Base-by-base conservation (phyloP, 2,329 filamentous ascomycete genomes). In the Paracamarosporium sp. region DNA sequence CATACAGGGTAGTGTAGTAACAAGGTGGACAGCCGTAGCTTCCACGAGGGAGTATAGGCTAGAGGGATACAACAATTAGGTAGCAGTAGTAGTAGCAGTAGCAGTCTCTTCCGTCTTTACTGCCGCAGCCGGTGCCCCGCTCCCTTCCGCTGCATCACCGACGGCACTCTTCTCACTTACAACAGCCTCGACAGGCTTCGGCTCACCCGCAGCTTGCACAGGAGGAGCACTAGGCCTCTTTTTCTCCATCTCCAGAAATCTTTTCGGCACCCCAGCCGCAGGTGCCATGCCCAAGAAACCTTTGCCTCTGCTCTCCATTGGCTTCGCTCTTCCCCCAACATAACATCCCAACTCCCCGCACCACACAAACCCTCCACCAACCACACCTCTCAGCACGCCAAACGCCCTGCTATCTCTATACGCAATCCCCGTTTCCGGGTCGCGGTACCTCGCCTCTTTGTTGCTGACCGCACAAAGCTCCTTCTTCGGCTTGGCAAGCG, bases 341-440 rank as follows among this genome's bases (percentile, higher is more conserved):
- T 93, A 99, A 15, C 89, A 91, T 5, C 91, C 93, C 28, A 96
- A 77, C 65, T 95, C 82, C 28, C 82, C 83, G 73, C 93, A 96
- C 91, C 92, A 99, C 56, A 86, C 86, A 74, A 93, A 93, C 43
- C 91, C 88, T 41, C 92, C 90, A 1, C 82, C 85, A 51, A 86
- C 79, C 13, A 96, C 83, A 54, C 89, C 86, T 68, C 91, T 89
- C 44, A 98, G 90, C 74, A 96, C 88, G 67, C 87, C 87, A 78
- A 93, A 97, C 0, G 93, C 93, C 61, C 89, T 86, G 41, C 87
- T 81, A 72, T 94, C 94, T 62, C 87, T 85, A 77, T 94, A 99
- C 0, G 89, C 87, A 15, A 98, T 83, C 0, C 91, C 91, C 0
- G 94, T 98, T 65, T 86, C 85, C 0, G 93, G 92, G 74, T 99